Evolutionary conservation across 371 early-diverging fungal genomes (phyloP), one percentile per base, ranked within the genome.

Genomic region (Mucor irregularis): DNA sequence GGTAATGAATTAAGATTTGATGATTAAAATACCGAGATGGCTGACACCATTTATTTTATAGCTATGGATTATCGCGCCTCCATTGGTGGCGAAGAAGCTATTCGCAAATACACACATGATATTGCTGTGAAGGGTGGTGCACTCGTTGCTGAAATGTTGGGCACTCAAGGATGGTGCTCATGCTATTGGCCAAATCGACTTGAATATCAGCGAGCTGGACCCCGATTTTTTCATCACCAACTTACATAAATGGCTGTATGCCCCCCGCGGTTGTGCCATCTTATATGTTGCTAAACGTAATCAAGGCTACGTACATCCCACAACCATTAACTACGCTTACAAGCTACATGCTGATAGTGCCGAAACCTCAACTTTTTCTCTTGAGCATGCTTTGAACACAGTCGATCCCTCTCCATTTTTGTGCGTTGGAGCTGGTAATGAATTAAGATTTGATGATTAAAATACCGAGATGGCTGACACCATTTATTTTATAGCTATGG

Each of bases 211-310:
- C 4, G 72, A 64, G 14, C 35, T 74, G 6, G 68, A 79, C 39
- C 72, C 88, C 0, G 92, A 91, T 62, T 91, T 82, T 58, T 87
- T 86, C 40, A 74, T 84, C n/a, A 77, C 83, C 29, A 90, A 88
- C 53, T 73, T 77, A 29, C 91, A 91, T 66, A 90, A 90, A 69
- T 91, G 92, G 92, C 57, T 85, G 16, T 89, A 69, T 53, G 66
- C 76, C 16, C 76, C 81, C 19, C 78, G 88, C 16, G 83, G 88
- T 4, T 69, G 75, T 2, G 83, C 87, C 0, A 58, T 87, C 0
- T 62, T 91, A 5, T 88, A 81, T 51, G 82, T 83, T 7, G 58
- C 78, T n/a, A 70, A 74, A 42, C 65, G 75, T 9, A 69, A 81
- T 39, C 89, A 88, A 53, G 53, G 66, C 8, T 49, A 67, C 7